Conservation (phyloP, 1,284 basidiomycete genomes). For the Mixia osmundae region DNA sequence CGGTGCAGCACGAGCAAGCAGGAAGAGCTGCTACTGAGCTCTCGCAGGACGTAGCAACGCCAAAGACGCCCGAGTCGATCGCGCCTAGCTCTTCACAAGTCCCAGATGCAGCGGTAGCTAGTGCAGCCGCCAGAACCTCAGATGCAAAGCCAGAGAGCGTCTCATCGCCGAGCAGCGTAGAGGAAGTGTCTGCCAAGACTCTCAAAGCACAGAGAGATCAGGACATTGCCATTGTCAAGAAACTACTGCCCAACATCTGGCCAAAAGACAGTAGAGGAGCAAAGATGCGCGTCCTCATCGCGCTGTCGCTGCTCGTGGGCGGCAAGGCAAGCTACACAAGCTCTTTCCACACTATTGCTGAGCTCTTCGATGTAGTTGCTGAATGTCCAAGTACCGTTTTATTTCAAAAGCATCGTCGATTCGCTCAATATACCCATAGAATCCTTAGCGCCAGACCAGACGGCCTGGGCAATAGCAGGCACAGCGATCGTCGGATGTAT, state of each 20-base stretch:
- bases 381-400: slow-evolving; percentile 88
- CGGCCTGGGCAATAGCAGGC: slow-evolving; percentile 71
- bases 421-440: slow-evolving; percentile 62
- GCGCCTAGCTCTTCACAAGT: too few species aligned
- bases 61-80: too few species aligned
- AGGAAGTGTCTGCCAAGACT: too few species aligned
- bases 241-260: slow-evolving; percentile 33
- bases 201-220: slow-evolving; percentile 6
- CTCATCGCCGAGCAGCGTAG: too few species aligned
- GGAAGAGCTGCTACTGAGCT: too few species aligned
- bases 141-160: too few species aligned
- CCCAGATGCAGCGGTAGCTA: too few species aligned
- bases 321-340: slow-evolving; percentile 44
- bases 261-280: slow-evolving; percentile 29
- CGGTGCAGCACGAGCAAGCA: too few species aligned
- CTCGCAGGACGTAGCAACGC: too few species aligned
- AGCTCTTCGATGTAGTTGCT: slow-evolving; percentile 33
- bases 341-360: background rate
- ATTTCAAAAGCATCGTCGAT: slow-evolving; percentile 86
- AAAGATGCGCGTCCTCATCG: slow-evolving; percentile 52
- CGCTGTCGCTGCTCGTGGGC: slow-evolving; percentile 52
- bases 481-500: slow-evolving; percentile 71
- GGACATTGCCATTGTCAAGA: slow-evolving; percentile 27
- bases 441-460: slow-evolving; percentile 34
- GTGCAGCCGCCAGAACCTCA: too few species aligned